Evolutionary conservation across 768 basidiomycete genomes (phyloP).

Genomic region (Lyophyllum decastes): DNA sequence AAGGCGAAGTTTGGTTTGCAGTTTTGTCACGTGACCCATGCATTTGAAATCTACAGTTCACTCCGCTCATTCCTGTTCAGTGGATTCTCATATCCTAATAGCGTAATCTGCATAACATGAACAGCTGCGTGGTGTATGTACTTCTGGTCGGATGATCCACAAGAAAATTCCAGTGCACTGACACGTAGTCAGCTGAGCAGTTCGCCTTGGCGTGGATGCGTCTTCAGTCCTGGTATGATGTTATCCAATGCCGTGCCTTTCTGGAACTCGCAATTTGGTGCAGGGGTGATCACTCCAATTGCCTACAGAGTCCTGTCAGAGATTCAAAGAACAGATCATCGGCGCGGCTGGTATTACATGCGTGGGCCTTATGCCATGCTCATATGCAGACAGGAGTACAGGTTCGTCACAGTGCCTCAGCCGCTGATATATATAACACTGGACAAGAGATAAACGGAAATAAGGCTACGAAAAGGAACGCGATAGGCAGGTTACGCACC

Average conservation of each 20-base stretch:
- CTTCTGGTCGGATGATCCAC: not conserved
- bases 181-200: no score
- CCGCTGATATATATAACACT: constrained; percentile 84
- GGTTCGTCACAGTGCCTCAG: constrained; percentile 49
- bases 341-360: not conserved
- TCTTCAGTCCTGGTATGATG: no score
- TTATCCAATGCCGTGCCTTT: not conserved
- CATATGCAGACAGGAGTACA: not conserved
- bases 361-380: not conserved
- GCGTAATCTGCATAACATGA: not conserved
- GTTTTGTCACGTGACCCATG: no score
- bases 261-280: not conserved
- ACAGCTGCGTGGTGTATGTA: not conserved
- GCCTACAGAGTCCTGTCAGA: not conserved
- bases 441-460: constrained; percentile 4
- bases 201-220: no score
- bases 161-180: not conserved
- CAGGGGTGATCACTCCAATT: not conserved
- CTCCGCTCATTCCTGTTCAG: no score
- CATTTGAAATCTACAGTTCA: no score
- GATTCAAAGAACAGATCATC: not conserved
- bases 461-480: not conserved
- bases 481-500: constrained; percentile 44
- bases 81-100: no score
- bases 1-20: no score